Conservation (phyloP, 345 rosid species). For the Acer saccharum region DNA sequence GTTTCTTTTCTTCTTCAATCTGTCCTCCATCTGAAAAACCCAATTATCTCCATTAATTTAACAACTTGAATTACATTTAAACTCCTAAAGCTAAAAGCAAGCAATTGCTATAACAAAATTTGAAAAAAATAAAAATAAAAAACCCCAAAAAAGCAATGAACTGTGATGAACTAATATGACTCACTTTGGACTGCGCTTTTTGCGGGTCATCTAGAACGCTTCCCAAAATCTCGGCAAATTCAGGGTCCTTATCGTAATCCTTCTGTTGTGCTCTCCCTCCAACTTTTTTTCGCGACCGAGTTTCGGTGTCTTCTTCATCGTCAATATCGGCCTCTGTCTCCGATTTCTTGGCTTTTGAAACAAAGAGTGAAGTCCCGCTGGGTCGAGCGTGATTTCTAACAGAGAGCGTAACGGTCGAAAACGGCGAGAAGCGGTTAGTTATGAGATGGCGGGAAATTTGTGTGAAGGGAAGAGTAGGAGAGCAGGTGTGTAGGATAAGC, state of each 20-base stretch:
- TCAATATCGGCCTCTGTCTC: slow-evolving; percentile 22
- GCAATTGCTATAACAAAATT: not conserved
- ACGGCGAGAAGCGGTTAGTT: slow-evolving; percentile 24
- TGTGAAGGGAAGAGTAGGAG: slow-evolving; percentile 7
- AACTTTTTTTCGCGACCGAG: slow-evolving; percentile 30
- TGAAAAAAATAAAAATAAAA: no score
- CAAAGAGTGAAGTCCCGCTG: slow-evolving; percentile 18
- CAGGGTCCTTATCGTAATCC: slow-evolving; percentile 82
- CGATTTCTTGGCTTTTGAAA: slow-evolving; percentile 29
- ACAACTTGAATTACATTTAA: no score
- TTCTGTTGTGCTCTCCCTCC: slow-evolving; percentile 50
- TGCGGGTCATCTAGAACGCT: slow-evolving; percentile 72
- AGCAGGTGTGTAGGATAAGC: slow-evolving; percentile 28
- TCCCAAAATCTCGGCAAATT: slow-evolving; percentile 83
- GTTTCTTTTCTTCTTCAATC: slow-evolving; percentile 81
- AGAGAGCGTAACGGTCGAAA: slow-evolving; percentile 26
- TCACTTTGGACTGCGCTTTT: slow-evolving; percentile 72
- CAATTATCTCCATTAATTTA: not conserved
- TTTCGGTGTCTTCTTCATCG: slow-evolving; percentile 30
- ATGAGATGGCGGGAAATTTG: not conserved
- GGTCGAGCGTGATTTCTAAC: not conserved
- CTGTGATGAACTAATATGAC: slow-evolving; percentile 4
- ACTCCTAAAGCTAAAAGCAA: not conserved
- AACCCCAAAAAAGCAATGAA: not conserved
- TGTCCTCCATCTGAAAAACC: slow-evolving; percentile 74